Base-by-base conservation (phyloP, 306 rosid species). In the Inga laurina region DNA sequence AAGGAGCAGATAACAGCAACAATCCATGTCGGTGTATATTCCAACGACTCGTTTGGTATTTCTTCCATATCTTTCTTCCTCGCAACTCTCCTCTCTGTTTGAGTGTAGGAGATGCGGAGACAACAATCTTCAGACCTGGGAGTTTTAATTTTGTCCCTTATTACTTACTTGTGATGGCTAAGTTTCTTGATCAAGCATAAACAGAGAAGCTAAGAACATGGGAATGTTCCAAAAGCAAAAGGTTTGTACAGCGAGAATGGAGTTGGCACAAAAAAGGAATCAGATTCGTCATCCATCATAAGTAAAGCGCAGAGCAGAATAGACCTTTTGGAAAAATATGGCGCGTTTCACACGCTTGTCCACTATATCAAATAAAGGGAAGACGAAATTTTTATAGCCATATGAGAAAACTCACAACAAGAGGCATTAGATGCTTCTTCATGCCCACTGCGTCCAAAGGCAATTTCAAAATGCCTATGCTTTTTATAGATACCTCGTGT, bases 1-100 rank as follows among this genome's bases (percentile, higher is more conserved):
- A 94, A 79, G 82, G 86, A 85, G 85, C 95, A 92, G 75, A 96
- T 91, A 79, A 68, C 87, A 8, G 99, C 98, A 11, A 97, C 92
- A 32, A 97, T 90, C 99, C 99, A 97, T 67, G 97, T 92, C 34
- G 99, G 93, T 32, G 97, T 92, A 76, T 77, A 94, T 88, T 94
- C 98, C 34, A 97, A 88, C 44, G 93, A 92, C 75, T 78, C 79
- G 85, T 76, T 88, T 74, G 68, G 81, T 79, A 32, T 32, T 15
- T 87, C 93, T 79, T 85, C 89, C 89, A 90, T 90, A 78, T 64
- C 82, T 74, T 1, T 72, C 81, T 30, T 7, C 73, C 83, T 30
- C 83, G 45, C 43, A 54, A 39, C 10, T n/a, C 66, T 59, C 12
- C 2, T 11, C 1, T 11, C 56, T n/a, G 71, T 75, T 56, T 76